phyloP scores from a whole-genome alignment of 2,329 filamentous ascomycete genomes.

The Fusarium nygamai region DNA sequence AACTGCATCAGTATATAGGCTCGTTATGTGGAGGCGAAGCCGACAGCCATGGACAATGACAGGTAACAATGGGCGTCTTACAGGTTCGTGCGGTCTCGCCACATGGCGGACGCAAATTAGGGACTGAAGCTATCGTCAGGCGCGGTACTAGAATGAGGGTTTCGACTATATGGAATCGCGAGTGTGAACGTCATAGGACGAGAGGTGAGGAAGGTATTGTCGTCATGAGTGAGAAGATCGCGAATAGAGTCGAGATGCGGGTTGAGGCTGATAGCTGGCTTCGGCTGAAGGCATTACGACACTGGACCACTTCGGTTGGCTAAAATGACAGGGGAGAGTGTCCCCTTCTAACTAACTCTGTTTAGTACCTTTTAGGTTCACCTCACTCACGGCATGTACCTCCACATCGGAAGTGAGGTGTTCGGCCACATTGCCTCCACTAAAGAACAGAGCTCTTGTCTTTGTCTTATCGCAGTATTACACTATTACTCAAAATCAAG shows the following conservation, averaged over 20 bases:
- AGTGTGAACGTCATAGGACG: constrained; percentile 40
- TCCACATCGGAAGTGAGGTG: background rate
- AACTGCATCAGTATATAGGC: constrained; percentile 8
- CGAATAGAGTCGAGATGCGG: constrained; percentile 35
- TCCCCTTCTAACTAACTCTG: constrained; percentile 6
- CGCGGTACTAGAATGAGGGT: constrained; percentile 20
- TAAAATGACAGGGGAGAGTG: constrained; percentile 23
- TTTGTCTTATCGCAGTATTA: background rate
- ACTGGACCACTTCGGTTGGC: constrained; percentile 28
- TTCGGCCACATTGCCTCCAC: background rate
- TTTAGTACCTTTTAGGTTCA: background rate
- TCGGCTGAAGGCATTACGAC: constrained; percentile 37
- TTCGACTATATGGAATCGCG: constrained; percentile 17
- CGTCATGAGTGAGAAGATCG: constrained; percentile 40
- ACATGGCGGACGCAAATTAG: constrained; percentile 76
- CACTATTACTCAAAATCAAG: background rate
- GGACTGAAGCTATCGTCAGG: constrained; percentile 42
- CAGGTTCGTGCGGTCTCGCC: constrained; percentile 99
- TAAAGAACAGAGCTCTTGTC: background rate
- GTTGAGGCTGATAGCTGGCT: constrained; percentile 39
- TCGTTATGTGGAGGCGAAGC: background rate
- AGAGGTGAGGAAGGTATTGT: constrained; percentile 34
- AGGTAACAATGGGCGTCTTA: constrained; percentile 53
- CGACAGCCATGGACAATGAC: constrained; percentile 2
- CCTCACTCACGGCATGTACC: background rate